These are phyloP conservation scores for Oleoguttula mirabilis DNA, from an alignment of 495 filamentous ascomycete genomes.

Conservation along the genomic window DNA sequence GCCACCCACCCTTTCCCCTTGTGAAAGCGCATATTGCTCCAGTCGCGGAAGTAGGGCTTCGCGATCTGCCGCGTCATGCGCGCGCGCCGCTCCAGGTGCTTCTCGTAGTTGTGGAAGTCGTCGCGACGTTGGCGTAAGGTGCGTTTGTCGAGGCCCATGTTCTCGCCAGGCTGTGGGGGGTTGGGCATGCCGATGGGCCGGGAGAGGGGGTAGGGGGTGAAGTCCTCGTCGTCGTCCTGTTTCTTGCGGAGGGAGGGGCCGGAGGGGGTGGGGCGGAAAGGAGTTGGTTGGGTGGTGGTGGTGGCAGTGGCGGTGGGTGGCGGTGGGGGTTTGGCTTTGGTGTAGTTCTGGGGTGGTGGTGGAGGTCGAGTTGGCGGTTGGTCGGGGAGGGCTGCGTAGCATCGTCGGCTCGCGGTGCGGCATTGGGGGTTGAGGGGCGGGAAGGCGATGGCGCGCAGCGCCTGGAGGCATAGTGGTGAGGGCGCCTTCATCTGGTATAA, in stretches of 20 bases:
- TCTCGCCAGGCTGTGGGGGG: slow-evolving; percentile 66
- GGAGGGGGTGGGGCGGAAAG: slow-evolving; percentile 9
- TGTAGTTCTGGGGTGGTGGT: background rate
- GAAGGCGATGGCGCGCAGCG: too few relatives aligned
- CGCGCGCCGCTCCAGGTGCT: slow-evolving; percentile 59
- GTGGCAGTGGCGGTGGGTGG: too few relatives aligned
- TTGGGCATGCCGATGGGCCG: slow-evolving; percentile 68
- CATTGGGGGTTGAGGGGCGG: too few relatives aligned
- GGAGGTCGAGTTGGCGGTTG: background rate
- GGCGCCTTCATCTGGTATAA: too few relatives aligned
- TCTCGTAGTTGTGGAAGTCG: slow-evolving; percentile 75
- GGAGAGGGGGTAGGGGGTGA: slow-evolving; percentile 55
- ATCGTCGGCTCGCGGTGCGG: too few relatives aligned
- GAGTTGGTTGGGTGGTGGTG: slow-evolving; percentile 5
- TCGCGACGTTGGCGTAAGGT: slow-evolving; percentile 55
- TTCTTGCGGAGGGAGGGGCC: slow-evolving; percentile 15
- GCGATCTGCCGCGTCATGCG: slow-evolving; percentile 53
- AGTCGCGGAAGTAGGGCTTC: slow-evolving; percentile 89
- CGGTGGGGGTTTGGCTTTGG: background rate
- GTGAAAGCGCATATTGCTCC: slow-evolving; percentile 65
- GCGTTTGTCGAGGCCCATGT: slow-evolving; percentile 61
- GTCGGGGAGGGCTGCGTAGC: background rate
- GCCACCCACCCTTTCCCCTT: slow-evolving; percentile 83
- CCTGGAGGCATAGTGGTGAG: too few relatives aligned
- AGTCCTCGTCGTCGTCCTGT: slow-evolving; percentile 36